Evolutionary conservation across 148 eudicot genomes (phyloP).

Genomic region (Amaranthus hypochondriacus): DNA sequence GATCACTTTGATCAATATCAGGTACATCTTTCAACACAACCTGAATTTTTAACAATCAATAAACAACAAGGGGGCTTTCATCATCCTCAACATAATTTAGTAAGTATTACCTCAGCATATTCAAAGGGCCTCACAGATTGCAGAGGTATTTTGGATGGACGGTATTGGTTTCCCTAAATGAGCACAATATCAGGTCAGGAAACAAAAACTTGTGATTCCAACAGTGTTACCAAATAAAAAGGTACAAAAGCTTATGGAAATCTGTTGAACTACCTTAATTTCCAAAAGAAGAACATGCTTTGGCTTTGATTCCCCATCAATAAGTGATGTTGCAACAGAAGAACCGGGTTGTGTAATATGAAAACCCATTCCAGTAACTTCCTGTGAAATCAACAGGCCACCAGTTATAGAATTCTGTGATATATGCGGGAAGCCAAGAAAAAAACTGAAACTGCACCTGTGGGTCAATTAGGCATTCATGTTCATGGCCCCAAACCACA

Average conservation of each 20-base stretch:
- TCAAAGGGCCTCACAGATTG: conserved; percentile 92
- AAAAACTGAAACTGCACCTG: conserved; percentile 47
- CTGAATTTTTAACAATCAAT: conserved; percentile 37
- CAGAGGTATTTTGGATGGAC: conserved; percentile 94
- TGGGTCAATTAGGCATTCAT: conserved; percentile 96
- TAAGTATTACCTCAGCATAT: conserved; percentile 71
- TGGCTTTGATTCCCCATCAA: conserved; percentile 94
- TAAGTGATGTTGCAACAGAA: conserved; percentile 95
- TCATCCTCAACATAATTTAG: conserved; percentile 12
- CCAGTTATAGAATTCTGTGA: conserved; percentile 10
- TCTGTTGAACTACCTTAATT: conserved; percentile 63
- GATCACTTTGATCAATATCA: conserved; percentile 88
- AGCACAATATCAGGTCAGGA: conserved; percentile 9
- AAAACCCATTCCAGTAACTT: conserved; percentile 98
- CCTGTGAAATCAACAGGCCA: conserved; percentile 38
- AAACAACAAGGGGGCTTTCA: conserved; percentile 4
- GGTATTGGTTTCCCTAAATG: conserved; percentile 93
- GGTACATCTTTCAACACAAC: conserved; percentile 73
- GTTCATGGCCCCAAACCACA: conserved; percentile 99
- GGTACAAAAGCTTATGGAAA: conserved; percentile 8
- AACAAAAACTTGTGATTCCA: not conserved
- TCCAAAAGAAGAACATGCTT: conserved; percentile 95
- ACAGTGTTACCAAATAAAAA: not conserved
- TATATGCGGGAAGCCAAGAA: not conserved
- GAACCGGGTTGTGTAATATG: conserved; percentile 99